Evolutionary conservation across 768 basidiomycete species (phyloP), one percentile per base, ranked within the genome.

Genomic region (Daedaleopsis nitida): DNA sequence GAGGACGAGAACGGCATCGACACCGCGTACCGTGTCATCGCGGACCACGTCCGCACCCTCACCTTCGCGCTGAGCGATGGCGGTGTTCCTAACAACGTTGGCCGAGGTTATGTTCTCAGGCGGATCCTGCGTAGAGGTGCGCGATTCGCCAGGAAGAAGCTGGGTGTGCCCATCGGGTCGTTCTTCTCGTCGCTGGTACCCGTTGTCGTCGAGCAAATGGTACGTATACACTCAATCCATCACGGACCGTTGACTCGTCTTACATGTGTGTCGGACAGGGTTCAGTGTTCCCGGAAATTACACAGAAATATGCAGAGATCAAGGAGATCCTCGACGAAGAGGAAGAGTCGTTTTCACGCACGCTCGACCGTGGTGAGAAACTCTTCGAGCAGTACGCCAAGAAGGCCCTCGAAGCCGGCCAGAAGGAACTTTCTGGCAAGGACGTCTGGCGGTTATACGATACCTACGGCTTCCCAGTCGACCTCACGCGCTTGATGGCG

Each of bases 361-460:
- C 97, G 9, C 83, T 99, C 35, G 96, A 96, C 74, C 88, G 97
- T 32, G 97, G 97, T 35, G 97, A 99, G 78, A 93, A 88, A 70
- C 81, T 98, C 5, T 99, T 98, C 73, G 93, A 96, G 57, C 86
- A 91, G 66, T 97, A 93, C 73, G 91, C 90, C 21, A 70, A 78
- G 27, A 80, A 83, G 35, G 87, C 96, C 10, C 80, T 80, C 65
- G 82, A 87, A 55, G 77, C 81, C 51, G 88, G 87, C 9, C 68
- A 76, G 5, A 87, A 78, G 42, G 84, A 86, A 66, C 85, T 99
- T 34, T 86, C 79, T 60, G 97, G 97, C 24, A 91, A 88, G 66
- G 96, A 99, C 69, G 93, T 98, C 38, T 99, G 97, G 97, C 84
- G 92, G 27, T 76, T 99, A 53, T 98, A 98, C 72, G 97, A 99